Evolutionary conservation across 192 early-diverging fungal species (phyloP), one percentile per base, ranked within the genome.

Genomic region (Mortierella claussenii): DNA sequence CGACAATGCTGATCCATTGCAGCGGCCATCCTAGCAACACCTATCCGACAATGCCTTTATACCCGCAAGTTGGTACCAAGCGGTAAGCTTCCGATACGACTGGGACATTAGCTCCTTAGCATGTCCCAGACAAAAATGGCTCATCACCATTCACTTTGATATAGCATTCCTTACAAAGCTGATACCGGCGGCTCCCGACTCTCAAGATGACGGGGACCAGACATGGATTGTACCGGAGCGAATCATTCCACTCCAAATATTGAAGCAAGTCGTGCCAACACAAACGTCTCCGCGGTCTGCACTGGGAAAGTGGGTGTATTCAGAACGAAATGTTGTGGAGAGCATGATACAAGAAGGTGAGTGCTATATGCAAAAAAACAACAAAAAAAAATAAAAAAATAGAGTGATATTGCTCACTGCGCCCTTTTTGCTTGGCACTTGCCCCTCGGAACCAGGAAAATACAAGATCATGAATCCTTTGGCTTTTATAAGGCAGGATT

Each of bases 81-180:
- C 44, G 68, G 68, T 69, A 61, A 2, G 51, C n/a, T n/a, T n/a
- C n/a, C n/a, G n/a, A n/a, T n/a, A n/a, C n/a, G n/a, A n/a, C n/a
- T n/a, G n/a, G n/a, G n/a, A n/a, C n/a, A n/a, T n/a, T n/a, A n/a
- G n/a, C n/a, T n/a, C n/a, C n/a, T n/a, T n/a, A n/a, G n/a, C n/a
- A n/a, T n/a, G n/a, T n/a, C n/a, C n/a, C n/a, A n/a, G n/a, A n/a
- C n/a, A n/a, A n/a, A n/a, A n/a, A n/a, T n/a, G n/a, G n/a, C n/a
- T n/a, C n/a, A n/a, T n/a, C n/a, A n/a, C n/a, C n/a, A n/a, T n/a
- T n/a, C n/a, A n/a, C n/a, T n/a, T 40, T 1, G 2, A 3, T 18
- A 42, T 61, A 69, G 68, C 68, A 17, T 61, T 69, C 34, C 11
- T 69, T 44, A 69, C 68, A 23, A 69, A 54, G 26, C 59, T 69